Evolutionary conservation across 2,329 filamentous ascomycete species (phyloP).

Genomic region (Fusarium lyarnte): DNA sequence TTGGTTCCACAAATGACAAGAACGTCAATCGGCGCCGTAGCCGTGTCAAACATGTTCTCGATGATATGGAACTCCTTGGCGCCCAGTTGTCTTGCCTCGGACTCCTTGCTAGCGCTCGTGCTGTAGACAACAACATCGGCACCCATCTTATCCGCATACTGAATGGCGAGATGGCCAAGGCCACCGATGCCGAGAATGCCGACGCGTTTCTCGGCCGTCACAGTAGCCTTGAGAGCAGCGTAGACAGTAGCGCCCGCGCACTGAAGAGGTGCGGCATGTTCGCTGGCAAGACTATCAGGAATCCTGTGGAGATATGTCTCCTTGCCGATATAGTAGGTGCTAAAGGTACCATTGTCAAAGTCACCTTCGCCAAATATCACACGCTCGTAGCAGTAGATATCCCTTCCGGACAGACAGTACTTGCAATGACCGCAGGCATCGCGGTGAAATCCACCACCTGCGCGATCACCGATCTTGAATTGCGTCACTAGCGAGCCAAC

Average conservation of each 20-base stretch:
- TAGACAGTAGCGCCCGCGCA: slow-evolving; percentile 7
- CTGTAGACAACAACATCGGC: slow-evolving; percentile 2
- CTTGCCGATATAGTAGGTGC: slow-evolving; percentile 2
- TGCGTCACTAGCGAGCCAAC: slow-evolving; percentile 1
- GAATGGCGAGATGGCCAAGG: slow-evolving; percentile 1
- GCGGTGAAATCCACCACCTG: slow-evolving; percentile 9
- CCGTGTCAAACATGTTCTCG: neutral
- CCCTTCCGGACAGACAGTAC: neutral
- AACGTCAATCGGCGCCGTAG: slow-evolving; percentile 1
- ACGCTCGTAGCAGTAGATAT: slow-evolving; percentile 10
- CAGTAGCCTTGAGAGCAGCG: slow-evolving; percentile 5
- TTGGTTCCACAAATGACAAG: slow-evolving; percentile 10
- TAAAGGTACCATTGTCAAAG: neutral
- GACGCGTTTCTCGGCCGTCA: neutral
- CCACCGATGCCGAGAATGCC: slow-evolving; percentile 9
- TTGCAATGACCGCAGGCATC: slow-evolving; percentile 2
- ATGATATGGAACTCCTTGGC: slow-evolving; percentile 6
- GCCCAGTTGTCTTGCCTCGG: neutral
- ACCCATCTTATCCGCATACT: slow-evolving; percentile 6
- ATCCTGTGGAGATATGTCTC: slow-evolving; percentile 10
- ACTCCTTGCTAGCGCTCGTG: slow-evolving; percentile 6
- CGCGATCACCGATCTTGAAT: neutral
- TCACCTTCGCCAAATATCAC: neutral
- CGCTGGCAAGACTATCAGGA: neutral
- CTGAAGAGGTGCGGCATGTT: slow-evolving; percentile 12